Base-by-base conservation (phyloP, 2,329 filamentous ascomycete genomes). In the Sporothrix humicola region DNA sequence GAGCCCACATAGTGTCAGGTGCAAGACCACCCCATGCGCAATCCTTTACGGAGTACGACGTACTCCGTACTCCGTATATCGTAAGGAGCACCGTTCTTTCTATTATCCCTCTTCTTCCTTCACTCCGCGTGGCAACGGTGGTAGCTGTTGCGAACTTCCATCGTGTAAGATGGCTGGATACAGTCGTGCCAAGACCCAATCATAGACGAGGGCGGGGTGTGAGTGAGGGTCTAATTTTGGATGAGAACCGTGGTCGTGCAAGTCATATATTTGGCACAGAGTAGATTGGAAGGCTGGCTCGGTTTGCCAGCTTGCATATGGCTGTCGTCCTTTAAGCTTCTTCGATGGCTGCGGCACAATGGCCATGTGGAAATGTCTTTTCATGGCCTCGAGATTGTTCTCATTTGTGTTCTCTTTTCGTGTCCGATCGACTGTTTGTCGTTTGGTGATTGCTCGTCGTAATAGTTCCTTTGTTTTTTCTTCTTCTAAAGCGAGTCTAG, bases 191-290 rank as follows among this genome's bases (percentile, higher is more conserved):
- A 58, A 63, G 65, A 50, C 48, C 48, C 65, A 69, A 44, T 54
- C 46, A 44, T 50, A 56, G 17, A 56, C 46, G 8, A 7, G 44
- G 52, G 48, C 46, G 48, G 23, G 65, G 23, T 68, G 46, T 31
- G 46, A 37, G 56, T 12, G 66, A 20, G 50, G 66, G 66, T 56
- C 50, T 44, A 56, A 56, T 56, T 56, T 69, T 69, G n/a, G 66
- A 42, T 56, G 66, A 69, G 50, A 54, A 31, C 23, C 50, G 31
- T 56, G n/a, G 66, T 56, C 66, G 66, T 54, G 66, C 50, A 56
- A 23, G 66, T 44, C 26, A 48, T 69, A 37, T 66, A 52, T 68
- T 50, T 52, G 20, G 46, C n/a, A 50, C 44, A n/a, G 17, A 48
- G 61, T n/a, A 44, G 13, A 23, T 50, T 68, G 31, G 31, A 37